Base-by-base conservation (phyloP, 805 yeast species). In the Blastobotrys mokoenaii region DNA sequence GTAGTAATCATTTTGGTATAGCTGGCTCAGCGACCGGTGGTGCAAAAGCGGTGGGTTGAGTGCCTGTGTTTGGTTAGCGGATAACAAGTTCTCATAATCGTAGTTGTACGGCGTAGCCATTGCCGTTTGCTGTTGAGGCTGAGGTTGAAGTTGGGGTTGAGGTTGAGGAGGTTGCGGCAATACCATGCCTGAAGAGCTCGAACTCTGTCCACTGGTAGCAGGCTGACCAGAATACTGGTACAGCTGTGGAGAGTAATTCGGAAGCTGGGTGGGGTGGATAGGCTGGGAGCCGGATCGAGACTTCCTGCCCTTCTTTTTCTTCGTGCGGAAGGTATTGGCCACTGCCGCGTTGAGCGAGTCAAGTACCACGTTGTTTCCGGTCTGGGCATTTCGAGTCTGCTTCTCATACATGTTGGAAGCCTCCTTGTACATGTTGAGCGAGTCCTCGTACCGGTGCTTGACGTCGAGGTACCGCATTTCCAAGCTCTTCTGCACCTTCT, bases 391-490 rank as follows among this genome's bases (percentile, higher is more conserved):
- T 39, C 45, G 18, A 38, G 32, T 17, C 25, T 16, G 42, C 33
- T 38, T 30, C 7, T 45, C 39, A 14, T 40, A 42, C 29, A 35
- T 40, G 17, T 27, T 46, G 3, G 36, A 29, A 6, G 52, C 50
- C 17, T 44, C 44, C n/a, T 45, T 40, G 40, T 53, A 45, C 10
- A 51, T 49, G 15, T 51, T 51, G 3, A 51, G 48, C 2, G 68
- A 64, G 16, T 54, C 59, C 18, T 63, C 60, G 37, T 56, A 63
- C 40, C 54, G 54, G 20, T 58, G 53, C 32, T 61, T 62, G 10
- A 63, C 67, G 31, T 57, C 54, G 2, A 63, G 52, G 43, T 67
- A 67, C 4, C 66, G 51, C 45, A 55, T 45, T 43, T 67, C 70
- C 27, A 67, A 55, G 2, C 52, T 54, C 40, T 61, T 56, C 40